A percentile compares a stretch with the other conserved stretches of the same genome.
Conservation (phyloP, 2,329 filamentous ascomycete genomes). For the Colletotrichum paranaense region DNA sequence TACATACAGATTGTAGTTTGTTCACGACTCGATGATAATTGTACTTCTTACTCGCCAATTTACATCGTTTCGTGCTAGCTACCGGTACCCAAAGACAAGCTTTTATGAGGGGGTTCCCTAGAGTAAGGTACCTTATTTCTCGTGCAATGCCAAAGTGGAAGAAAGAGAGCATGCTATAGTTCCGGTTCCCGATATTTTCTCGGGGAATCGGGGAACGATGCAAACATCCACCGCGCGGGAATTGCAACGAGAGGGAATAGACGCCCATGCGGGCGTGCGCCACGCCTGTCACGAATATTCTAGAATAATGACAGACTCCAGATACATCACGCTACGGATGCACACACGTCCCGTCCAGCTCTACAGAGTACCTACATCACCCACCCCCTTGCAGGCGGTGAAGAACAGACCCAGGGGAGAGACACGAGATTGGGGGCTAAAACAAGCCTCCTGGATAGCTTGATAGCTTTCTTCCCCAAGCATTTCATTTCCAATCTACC, state of each 20-base stretch:
- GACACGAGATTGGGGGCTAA: neutral
- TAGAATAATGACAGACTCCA: slow-evolving; percentile 11
- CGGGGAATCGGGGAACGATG: neutral
- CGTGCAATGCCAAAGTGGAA: neutral
- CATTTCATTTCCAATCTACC: neutral
- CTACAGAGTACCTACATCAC: too few species aligned
- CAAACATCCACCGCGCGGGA: neutral
- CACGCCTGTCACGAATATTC: slow-evolving; percentile 13
- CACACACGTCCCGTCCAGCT: neutral
- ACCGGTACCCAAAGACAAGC: neutral
- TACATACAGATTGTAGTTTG: neutral
- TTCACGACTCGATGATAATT: neutral
- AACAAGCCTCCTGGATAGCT: neutral
- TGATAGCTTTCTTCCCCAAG: neutral
- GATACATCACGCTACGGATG: neutral
- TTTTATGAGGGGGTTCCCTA: neutral
- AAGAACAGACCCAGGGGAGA: neutral
- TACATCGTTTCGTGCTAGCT: neutral
- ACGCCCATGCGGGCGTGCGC: neutral
- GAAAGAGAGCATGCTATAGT: neutral
- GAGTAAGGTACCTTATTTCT: neutral
- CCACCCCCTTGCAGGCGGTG: neutral
- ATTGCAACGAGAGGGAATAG: too few species aligned
- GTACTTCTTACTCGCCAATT: neutral
- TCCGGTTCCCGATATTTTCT: neutral